Evolutionary conservation across 805 yeast genomes (phyloP).

Genomic region (Komagataella populi): DNA sequence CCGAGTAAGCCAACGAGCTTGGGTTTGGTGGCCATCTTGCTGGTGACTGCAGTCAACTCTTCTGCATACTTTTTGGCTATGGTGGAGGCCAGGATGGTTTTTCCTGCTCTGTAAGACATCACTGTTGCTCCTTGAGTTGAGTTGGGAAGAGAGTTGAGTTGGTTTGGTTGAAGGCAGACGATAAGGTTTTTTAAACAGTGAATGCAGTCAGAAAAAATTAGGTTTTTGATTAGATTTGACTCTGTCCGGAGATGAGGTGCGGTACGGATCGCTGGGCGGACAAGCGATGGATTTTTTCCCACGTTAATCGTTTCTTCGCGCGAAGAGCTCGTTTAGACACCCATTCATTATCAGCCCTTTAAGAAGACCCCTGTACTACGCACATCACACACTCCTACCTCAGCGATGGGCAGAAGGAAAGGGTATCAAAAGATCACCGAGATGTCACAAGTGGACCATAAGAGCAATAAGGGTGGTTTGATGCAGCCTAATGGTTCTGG

Average conservation of each 20-base stretch:
- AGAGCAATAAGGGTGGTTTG: slow-evolving; percentile 6
- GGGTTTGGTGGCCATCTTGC: slow-evolving; percentile 39
- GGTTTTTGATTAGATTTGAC: slow-evolving; percentile 1
- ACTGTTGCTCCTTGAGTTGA: slow-evolving; percentile 1
- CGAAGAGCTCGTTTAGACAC: neutral
- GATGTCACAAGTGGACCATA: slow-evolving; percentile 13
- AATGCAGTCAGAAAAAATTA: neutral
- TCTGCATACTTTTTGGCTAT: slow-evolving; percentile 72
- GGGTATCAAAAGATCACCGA: slow-evolving; percentile 18
- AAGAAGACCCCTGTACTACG: neutral
- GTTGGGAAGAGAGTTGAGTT: neutral
- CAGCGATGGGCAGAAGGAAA: slow-evolving; percentile 11
- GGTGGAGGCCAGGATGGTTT: slow-evolving; percentile 75
- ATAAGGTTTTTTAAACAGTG: neutral
- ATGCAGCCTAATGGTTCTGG: slow-evolving; percentile 3
- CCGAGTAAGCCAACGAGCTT: slow-evolving; percentile 84
- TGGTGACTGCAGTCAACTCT: slow-evolving; percentile 53
- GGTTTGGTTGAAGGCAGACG: neutral
- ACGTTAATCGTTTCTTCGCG: neutral
- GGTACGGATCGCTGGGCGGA: neutral
- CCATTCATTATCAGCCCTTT: neutral
- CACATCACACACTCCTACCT: neutral
- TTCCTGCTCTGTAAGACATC: slow-evolving; percentile 32
- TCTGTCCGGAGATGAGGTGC: neutral
- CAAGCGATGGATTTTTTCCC: neutral